These are phyloP conservation scores for Euphorbia peplus DNA, from an alignment of 345 rosid species.

Conservation along the genomic window DNA sequence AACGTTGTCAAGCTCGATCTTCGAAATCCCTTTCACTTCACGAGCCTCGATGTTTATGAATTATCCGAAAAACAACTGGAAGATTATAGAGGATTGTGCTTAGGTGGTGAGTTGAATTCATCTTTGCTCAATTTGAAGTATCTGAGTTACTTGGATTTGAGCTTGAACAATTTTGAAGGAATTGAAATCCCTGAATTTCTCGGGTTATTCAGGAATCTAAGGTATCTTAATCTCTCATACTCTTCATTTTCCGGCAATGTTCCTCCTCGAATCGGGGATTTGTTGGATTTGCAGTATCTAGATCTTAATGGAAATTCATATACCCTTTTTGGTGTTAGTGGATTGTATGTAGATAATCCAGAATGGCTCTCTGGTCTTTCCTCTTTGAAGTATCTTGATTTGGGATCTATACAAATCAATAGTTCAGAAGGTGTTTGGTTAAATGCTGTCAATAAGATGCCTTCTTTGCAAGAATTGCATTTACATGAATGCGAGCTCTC, in stretches of 20 bases:
- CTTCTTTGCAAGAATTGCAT: slow-evolving; percentile 31
- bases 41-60: background rate
- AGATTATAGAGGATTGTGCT: background rate
- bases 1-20: slow-evolving; percentile 23
- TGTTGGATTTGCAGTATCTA: slow-evolving; percentile 20
- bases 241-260: slow-evolving; percentile 19
- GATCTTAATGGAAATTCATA: slow-evolving; percentile 14
- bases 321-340: background rate
- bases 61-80: slow-evolving; percentile 4
- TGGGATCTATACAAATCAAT: slow-evolving; percentile 12
- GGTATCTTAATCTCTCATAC: slow-evolving; percentile 25
- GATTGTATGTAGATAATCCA: background rate
- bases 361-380: slow-evolving; percentile 4
- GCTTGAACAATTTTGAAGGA: slow-evolving; percentile 26
- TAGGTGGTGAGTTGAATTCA: slow-evolving; percentile 24
- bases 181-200: slow-evolving; percentile 23
- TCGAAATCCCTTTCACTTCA: slow-evolving; percentile 4
- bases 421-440: slow-evolving; percentile 22
- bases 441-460: slow-evolving; percentile 24
- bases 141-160: slow-evolving; percentile 29
- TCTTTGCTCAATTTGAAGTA: slow-evolving; percentile 24
- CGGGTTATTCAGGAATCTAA: slow-evolving; percentile 20
- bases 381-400: slow-evolving; percentile 23
- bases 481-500: slow-evolving; percentile 24
- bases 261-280: slow-evolving; percentile 30